Conservation (phyloP, 2,329 filamentous ascomycete species). For the Ceratocystis cubensis region DNA sequence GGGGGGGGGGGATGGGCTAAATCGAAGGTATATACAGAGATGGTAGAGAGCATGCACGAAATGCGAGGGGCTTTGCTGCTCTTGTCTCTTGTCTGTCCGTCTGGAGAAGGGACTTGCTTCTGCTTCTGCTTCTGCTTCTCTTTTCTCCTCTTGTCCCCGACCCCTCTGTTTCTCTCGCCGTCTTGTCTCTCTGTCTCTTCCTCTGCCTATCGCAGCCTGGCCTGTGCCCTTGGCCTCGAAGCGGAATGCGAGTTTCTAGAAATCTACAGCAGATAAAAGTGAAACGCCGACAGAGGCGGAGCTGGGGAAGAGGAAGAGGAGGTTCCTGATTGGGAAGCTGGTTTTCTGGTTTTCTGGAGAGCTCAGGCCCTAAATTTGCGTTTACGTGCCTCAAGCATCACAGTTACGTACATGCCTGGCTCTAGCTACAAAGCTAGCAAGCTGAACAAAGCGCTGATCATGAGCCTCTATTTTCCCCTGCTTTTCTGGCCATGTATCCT, state of each 20-base stretch:
- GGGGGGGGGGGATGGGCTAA: not conserved
- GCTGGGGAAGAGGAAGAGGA: not conserved
- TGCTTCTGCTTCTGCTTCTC: not conserved
- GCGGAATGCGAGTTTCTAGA: not conserved
- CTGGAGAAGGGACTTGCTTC: not conserved
- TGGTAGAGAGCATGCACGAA: not conserved
- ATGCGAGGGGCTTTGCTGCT: not conserved
- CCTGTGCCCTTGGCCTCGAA: not conserved
- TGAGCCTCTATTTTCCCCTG: not conserved
- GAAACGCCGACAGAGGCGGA: conserved; percentile 1
- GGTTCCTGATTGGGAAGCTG: conserved; percentile 5
- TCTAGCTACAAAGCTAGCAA: not conserved
- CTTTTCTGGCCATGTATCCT: not conserved
- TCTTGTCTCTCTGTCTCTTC: too few species aligned
- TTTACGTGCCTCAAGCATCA: not conserved
- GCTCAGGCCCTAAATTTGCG: not conserved
- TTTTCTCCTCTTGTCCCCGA: not conserved
- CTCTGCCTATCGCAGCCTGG: not conserved
- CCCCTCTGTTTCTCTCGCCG: too few species aligned
- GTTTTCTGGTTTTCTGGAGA: not conserved
- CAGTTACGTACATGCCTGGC: not conserved
- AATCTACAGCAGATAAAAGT: not conserved
- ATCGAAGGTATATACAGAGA: not conserved
- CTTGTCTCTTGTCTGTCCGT: not conserved
- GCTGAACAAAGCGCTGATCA: conserved; percentile 7